Evolutionary conservation across 352 stramenopile species (phyloP).

Genomic region (Thraustochytrium striatum): DNA sequence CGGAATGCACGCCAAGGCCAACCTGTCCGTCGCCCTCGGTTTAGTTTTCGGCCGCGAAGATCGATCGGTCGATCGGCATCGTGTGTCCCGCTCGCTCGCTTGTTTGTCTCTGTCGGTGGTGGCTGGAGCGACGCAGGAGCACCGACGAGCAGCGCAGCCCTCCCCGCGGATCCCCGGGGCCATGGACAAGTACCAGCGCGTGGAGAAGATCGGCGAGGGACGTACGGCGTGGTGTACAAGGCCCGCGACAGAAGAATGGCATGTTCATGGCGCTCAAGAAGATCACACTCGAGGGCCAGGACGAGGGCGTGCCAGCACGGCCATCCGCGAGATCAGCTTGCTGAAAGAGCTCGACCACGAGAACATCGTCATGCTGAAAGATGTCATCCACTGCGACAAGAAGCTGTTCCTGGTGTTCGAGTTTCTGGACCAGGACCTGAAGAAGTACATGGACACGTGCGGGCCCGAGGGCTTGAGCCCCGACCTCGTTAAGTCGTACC

Average conservation of each 20-base stretch:
- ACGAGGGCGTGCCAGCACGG: conserved; percentile 97
- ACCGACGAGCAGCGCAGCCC: too few relatives aligned
- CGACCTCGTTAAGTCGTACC: conserved; percentile 74
- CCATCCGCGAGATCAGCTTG: conserved; percentile 97
- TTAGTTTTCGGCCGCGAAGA: too few relatives aligned
- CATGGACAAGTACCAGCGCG: conserved; percentile 66
- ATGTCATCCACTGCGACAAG: conserved; percentile 88
- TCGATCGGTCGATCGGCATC: too few relatives aligned
- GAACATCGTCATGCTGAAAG: conserved; percentile 92
- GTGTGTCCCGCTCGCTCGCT: too few relatives aligned
- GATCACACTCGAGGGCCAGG: conserved; percentile 89
- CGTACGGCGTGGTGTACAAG: conserved; percentile 96
- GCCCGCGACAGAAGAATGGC: conserved; percentile 82
- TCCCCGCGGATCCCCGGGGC: neutral
- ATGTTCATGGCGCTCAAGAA: conserved; percentile 85
- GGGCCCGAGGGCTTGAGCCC: conserved; percentile 77
- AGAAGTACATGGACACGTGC: conserved; percentile 67
- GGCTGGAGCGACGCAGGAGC: neutral
- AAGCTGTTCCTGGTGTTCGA: conserved; percentile 99
- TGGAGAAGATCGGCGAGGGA: conserved; percentile 88
- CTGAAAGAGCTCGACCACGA: conserved; percentile 93
- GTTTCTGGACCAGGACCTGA: conserved; percentile 79
- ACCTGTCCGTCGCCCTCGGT: too few relatives aligned
- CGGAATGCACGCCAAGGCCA: too few relatives aligned
- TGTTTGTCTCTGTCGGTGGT: too few relatives aligned